Evolutionary conservation across 371 early-diverging fungal genomes (phyloP).

Genomic region (Mortierella sp.): DNA sequence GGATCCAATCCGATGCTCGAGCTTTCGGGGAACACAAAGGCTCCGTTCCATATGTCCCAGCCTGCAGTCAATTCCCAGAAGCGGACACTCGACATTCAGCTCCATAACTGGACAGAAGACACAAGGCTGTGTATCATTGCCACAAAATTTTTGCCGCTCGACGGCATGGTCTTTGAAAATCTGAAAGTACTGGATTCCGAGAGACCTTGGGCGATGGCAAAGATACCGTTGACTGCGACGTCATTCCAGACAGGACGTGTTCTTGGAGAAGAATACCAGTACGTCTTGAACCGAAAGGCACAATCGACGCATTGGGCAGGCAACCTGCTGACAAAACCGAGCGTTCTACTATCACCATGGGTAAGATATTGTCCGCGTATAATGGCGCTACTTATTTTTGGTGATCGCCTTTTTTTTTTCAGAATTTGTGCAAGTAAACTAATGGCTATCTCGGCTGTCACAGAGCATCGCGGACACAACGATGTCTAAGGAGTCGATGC

Average conservation of each 20-base stretch:
- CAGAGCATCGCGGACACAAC: slow-evolving; percentile 36
- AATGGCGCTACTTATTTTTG: too few relatives aligned
- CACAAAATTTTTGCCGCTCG: slow-evolving; percentile 26
- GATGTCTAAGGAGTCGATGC: slow-evolving; percentile 11
- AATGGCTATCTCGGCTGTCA: neutral
- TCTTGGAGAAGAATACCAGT: slow-evolving; percentile 68
- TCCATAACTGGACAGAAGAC: slow-evolving; percentile 37
- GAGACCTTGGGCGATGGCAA: slow-evolving; percentile 21
- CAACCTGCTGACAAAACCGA: slow-evolving; percentile 63
- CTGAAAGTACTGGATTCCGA: slow-evolving; percentile 12
- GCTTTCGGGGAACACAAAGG: slow-evolving; percentile 20
- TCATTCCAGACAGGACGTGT: slow-evolving; percentile 52
- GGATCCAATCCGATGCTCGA: slow-evolving; percentile 45
- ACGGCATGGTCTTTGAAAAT: slow-evolving; percentile 1
- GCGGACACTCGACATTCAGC: slow-evolving; percentile 20
- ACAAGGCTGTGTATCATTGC: slow-evolving; percentile 37
- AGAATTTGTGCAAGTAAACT: neutral
- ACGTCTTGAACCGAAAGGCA: slow-evolving; percentile 62
- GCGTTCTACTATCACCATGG: slow-evolving; percentile 61
- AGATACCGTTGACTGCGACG: slow-evolving; percentile 12
- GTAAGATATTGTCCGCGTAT: slow-evolving; percentile 31
- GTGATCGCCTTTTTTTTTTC: neutral
- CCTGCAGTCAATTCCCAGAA: neutral
- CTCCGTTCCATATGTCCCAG: slow-evolving; percentile 16
- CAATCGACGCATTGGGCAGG: slow-evolving; percentile 63